phyloP scores from a whole-genome alignment of 2,329 filamentous ascomycete species.

The Epichloe gansuensis region DNA sequence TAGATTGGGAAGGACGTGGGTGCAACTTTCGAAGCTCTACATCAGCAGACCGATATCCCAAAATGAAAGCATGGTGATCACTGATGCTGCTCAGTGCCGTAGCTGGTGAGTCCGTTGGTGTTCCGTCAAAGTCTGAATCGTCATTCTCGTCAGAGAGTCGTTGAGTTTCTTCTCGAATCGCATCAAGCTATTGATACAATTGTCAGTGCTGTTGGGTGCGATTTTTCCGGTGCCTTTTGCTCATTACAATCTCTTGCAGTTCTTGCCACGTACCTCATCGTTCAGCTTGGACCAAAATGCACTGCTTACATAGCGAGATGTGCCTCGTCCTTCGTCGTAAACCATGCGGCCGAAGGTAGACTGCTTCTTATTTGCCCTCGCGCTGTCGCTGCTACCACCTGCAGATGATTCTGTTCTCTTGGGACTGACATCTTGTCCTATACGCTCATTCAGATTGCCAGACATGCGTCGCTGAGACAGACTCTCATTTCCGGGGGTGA shows the following conservation, averaged over 20 bases:
- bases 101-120: slow-evolving; percentile 30
- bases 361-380: slow-evolving; percentile 16
- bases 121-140: slow-evolving; percentile 49
- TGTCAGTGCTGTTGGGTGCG: neutral
- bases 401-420: slow-evolving; percentile 15
- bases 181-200: slow-evolving; percentile 18
- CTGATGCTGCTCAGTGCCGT: slow-evolving; percentile 18
- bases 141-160: slow-evolving; percentile 31
- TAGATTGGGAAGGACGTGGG: slow-evolving; percentile 51
- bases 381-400: slow-evolving; percentile 22
- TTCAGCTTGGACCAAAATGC: slow-evolving; percentile 66
- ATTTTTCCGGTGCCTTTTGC: neutral
- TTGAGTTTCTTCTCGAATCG: slow-evolving; percentile 36
- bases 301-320: slow-evolving; percentile 61
- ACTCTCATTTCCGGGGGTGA: slow-evolving; percentile 2
- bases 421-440: slow-evolving; percentile 9
- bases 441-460: slow-evolving; percentile 5
- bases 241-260: neutral
- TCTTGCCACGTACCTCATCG: slow-evolving; percentile 44
- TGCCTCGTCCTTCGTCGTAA: slow-evolving; percentile 53
- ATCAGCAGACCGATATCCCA: slow-evolving; percentile 59
- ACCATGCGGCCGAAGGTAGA: slow-evolving; percentile 55
- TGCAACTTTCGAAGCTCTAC: slow-evolving; percentile 54
- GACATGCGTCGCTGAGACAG: slow-evolving; percentile 5
- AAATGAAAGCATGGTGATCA: slow-evolving; percentile 59